Base-by-base conservation (phyloP, 2,329 filamentous ascomycete genomes). In the Pseudogymnoascus sp. region DNA sequence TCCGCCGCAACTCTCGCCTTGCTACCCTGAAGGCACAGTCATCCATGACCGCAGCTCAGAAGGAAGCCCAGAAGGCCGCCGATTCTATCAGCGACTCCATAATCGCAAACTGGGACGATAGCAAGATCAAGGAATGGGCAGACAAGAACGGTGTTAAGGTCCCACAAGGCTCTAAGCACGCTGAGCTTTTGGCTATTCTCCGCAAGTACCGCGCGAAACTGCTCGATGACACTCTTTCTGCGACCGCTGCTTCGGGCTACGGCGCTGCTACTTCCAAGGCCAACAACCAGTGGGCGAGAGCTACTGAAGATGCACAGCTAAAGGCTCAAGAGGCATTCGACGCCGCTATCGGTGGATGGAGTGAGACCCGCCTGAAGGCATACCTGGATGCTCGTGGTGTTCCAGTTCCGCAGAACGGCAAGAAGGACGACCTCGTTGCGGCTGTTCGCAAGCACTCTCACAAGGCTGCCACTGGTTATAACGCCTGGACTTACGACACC, bases 61-160 rank as follows among this genome's bases (percentile, higher is more conserved):
- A 85, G 36, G 88, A 84, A 45, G 86, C 88, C 11, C 84, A 87
- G 59, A 80, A 84, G 39, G 88, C 90, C 1, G 88, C 92, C 68
- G 79, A 87, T 60, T 88, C 85, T 58, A 78, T 97, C 42, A 91
- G 88, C 66, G 91, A 97, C 69, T 86, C 88, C 70, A 80, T 97
- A 61, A 89, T 97, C 71, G 87, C 96, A 69, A 86, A 90, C 3
- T 99, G 94, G 94, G 87, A 89, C 71, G 92, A 97, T 72, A 87
- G 83, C 70, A 80, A 96, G 75, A 82, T 99, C 73, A 97, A 97
- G 82, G 88, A 91, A 66, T 97, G 94, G 79, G 86, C 86, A 62
- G 93, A 97, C 79, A 91, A 92, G 82, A 94, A 97, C 69, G 85
- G 86, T 63, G 89, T 99, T 72, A 82, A 82, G 79, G 91, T 97